Base-by-base conservation (phyloP, 257 asterid species). In the Gentiana straminea region DNA sequence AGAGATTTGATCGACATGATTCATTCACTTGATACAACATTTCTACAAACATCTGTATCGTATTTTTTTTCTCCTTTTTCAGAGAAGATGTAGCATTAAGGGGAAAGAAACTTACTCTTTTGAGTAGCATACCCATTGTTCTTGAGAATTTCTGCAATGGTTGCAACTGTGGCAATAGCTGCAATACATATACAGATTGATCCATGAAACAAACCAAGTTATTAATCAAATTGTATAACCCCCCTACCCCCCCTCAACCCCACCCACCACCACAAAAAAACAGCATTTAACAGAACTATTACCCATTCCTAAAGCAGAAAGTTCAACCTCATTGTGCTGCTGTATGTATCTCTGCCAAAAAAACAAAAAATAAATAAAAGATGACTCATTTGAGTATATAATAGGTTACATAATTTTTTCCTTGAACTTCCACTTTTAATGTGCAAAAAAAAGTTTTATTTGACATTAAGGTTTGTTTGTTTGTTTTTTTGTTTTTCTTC, bases 251-350 rank as follows among this genome's bases (percentile, higher is more conserved):
- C 24, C 24, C 24, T 24, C 24, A 24, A 24, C 24, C 24, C 24
- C 24, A 24, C 24, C 24, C 24, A 24, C 24, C 24, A 24, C 24
- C 13, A 7, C 4, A 4, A 36, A 62, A 45, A 37, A 8, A 60
- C 10, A 13, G 53, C 52, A 10, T 12, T 10, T 11, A 3, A 4
- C 13, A 8, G 33, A 51, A 8, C 41, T 12, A 4, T 75, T 86
- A 91, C 98, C 98, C 96, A 87, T 87, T 72, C 98, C 96, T 79
- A 91, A 66, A 62, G 98, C 98, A 37, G 98, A 91, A 63, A 91
- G 98, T 64, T 87, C 96, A 73, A 91, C 89, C 81, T 91, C 98
- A 53, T 77, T 70, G 71, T 91, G 91, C 69, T 87, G 95, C 68
- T 91, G 96, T 51, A 91, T 80, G 76, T 87, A 91, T 80, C 89